Percentiles rank a stretch among this genome's conserved stretches.
Evolutionary conservation across 2,329 filamentous ascomycete genomes (phyloP).

Genomic region (Verruconis gallopava): DNA sequence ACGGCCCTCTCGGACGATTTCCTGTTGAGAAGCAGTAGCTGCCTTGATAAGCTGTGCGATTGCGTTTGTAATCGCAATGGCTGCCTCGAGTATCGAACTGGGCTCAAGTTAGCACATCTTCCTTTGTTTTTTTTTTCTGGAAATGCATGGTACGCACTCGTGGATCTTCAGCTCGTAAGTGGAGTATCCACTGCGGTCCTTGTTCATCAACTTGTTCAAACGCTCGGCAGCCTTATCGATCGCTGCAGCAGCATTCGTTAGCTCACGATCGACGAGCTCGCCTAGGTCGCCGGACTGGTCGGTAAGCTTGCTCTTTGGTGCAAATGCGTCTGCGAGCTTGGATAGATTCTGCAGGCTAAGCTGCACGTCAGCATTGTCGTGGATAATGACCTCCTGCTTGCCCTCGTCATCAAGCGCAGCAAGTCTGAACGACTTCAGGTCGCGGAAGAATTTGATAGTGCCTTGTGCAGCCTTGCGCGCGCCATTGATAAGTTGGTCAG

Average conservation of each 20-base stretch:
- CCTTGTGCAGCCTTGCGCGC: slow-evolving; percentile 74
- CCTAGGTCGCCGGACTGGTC: slow-evolving; percentile 74
- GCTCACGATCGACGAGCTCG: slow-evolving; percentile 81
- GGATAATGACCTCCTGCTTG: slow-evolving; percentile 94
- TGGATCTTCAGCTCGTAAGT: slow-evolving; percentile 95
- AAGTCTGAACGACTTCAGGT: slow-evolving; percentile 83
- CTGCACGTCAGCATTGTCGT: slow-evolving; percentile 91
- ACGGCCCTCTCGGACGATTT: slow-evolving; percentile 88
- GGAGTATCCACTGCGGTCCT: slow-evolving; percentile 88
- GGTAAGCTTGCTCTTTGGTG: slow-evolving; percentile 74
- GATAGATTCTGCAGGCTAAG: slow-evolving; percentile 87
- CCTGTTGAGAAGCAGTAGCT: slow-evolving; percentile 81
- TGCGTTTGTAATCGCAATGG: slow-evolving; percentile 82
- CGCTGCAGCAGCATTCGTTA: slow-evolving; percentile 86
- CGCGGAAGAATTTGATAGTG: slow-evolving; percentile 89
- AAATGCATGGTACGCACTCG: slow-evolving; percentile 45
- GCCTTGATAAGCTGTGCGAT: slow-evolving; percentile 93
- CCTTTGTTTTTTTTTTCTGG: not conserved
- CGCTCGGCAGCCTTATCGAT: slow-evolving; percentile 86
- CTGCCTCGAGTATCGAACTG: slow-evolving; percentile 73
- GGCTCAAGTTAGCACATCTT: not conserved
- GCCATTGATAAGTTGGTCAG: slow-evolving; percentile 69
- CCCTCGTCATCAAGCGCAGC: slow-evolving; percentile 81
- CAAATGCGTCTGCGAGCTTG: slow-evolving; percentile 84
- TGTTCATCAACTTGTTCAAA: slow-evolving; percentile 84